phyloP scores from a whole-genome alignment of 2,329 filamentous ascomycete genomes.

The Capronia epimyces region DNA sequence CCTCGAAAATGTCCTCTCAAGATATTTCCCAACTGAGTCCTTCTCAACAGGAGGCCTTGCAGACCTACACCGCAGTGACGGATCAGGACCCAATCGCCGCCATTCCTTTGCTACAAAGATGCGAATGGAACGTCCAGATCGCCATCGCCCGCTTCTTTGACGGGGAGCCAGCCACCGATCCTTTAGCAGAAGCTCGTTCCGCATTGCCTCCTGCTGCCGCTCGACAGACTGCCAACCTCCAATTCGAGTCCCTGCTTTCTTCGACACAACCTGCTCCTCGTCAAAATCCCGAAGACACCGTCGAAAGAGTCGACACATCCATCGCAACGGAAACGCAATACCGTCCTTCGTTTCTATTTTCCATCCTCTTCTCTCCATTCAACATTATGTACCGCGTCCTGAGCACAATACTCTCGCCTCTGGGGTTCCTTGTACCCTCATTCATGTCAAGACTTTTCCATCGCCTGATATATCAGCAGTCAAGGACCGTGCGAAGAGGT shows the following conservation, averaged over 20 bases:
- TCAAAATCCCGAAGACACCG: constrained; percentile 25
- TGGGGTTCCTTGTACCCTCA: constrained; percentile 66
- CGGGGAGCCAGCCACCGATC: constrained; percentile 73
- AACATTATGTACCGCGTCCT: constrained; percentile 68
- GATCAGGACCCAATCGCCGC: constrained; percentile 73
- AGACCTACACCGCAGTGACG: constrained; percentile 84
- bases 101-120: constrained; percentile 71
- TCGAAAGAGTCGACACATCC: constrained; percentile 66
- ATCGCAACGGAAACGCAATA: constrained; percentile 60
- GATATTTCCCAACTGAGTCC: constrained; percentile 64
- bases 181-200: constrained; percentile 68
- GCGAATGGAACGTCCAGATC: constrained; percentile 98
- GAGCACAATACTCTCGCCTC: constrained; percentile 66
- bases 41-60: constrained; percentile 73
- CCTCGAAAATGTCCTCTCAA: constrained; percentile 39
- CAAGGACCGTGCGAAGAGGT: constrained; percentile 58
- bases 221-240: constrained; percentile 67
- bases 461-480: constrained; percentile 66
- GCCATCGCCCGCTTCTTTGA: constrained; percentile 98
- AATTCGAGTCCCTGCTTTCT: constrained; percentile 52
- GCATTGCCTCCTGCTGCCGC: constrained; percentile 57
- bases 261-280: constrained; percentile 30
- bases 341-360: constrained; percentile 68
- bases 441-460: constrained; percentile 58
- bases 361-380: constrained; percentile 75